phyloP scores from a whole-genome alignment of 345 rosid genomes.

The Hibiscus mutabilis region DNA sequence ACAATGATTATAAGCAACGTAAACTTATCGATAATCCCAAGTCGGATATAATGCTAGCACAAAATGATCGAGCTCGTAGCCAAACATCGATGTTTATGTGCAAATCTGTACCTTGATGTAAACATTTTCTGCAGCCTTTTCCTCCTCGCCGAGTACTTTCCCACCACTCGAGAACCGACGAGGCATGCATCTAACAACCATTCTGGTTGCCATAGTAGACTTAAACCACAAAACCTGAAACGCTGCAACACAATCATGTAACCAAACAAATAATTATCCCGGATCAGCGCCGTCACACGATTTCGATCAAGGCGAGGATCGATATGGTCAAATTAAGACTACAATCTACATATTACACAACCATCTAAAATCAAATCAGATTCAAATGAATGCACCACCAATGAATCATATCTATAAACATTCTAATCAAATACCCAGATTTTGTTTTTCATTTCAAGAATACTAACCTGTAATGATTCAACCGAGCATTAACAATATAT shows the following conservation, averaged over 20 bases:
- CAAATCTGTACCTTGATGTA: slow-evolving; percentile 65
- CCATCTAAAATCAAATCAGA: not conserved
- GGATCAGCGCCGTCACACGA: not conserved
- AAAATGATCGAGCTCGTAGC: too few relatives aligned
- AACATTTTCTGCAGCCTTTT: slow-evolving; percentile 86
- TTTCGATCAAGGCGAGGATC: not conserved
- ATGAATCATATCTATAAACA: not conserved
- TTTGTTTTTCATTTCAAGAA: not conserved
- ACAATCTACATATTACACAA: not conserved
- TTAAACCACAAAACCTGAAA: slow-evolving; percentile 1
- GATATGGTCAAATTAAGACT: not conserved
- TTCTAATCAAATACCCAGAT: not conserved
- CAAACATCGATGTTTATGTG: not conserved
- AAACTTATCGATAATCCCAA: too few relatives aligned
- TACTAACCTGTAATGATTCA: too few relatives aligned
- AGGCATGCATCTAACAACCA: slow-evolving; percentile 37
- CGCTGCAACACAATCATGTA: not conserved
- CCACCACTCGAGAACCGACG: slow-evolving; percentile 76
- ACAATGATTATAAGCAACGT: too few relatives aligned
- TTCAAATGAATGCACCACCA: not conserved
- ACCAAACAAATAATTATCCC: not conserved
- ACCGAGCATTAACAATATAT: not conserved
- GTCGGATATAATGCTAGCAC: too few relatives aligned
- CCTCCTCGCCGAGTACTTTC: slow-evolving; percentile 75
- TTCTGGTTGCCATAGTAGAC: slow-evolving; percentile 50